Evolutionary conservation across 805 yeast genomes (phyloP).

Genomic region (Schizosaccharomyces osmophilus): DNA sequence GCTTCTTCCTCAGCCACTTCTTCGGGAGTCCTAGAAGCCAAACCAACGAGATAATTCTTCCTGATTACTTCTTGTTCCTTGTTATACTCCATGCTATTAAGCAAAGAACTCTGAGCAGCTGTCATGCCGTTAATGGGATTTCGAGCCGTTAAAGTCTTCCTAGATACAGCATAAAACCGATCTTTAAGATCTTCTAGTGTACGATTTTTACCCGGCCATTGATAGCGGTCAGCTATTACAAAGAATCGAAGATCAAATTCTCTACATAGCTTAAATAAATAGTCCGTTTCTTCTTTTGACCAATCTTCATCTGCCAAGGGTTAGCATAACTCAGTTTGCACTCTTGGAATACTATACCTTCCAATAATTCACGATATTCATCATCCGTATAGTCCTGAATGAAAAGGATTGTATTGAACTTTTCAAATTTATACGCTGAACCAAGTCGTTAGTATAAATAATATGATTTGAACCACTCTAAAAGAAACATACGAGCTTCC

Average conservation of each 20-base stretch:
- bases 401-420: constrained; percentile 42
- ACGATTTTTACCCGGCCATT: constrained; percentile 16
- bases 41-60: constrained; percentile 51
- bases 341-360: constrained; percentile 3
- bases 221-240: constrained; percentile 37
- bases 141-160: constrained; percentile 26
- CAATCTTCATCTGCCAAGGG: constrained; percentile 31
- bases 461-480: background rate
- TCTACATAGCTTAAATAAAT: constrained; percentile 40
- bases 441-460: constrained; percentile 3
- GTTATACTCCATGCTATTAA: constrained; percentile 43
- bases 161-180: constrained; percentile 49
- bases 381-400: constrained; percentile 45
- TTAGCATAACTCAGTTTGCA: background rate
- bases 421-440: constrained; percentile 42
- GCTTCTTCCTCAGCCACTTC: constrained; percentile 97
- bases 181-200: constrained; percentile 61
- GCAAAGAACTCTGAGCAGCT: constrained; percentile 26
- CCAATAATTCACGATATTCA: constrained; percentile 23
- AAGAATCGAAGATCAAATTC: constrained; percentile 45
- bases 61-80: constrained; percentile 52
- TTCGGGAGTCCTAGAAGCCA: constrained; percentile 70
- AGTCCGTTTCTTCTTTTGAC: constrained; percentile 54
- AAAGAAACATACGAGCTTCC: background rate
- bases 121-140: constrained; percentile 17